Percentiles rank a stretch among this genome's conserved stretches.
phyloP scores from a whole-genome alignment of 495 filamentous ascomycete species.

The Jackrogersella minutella region DNA sequence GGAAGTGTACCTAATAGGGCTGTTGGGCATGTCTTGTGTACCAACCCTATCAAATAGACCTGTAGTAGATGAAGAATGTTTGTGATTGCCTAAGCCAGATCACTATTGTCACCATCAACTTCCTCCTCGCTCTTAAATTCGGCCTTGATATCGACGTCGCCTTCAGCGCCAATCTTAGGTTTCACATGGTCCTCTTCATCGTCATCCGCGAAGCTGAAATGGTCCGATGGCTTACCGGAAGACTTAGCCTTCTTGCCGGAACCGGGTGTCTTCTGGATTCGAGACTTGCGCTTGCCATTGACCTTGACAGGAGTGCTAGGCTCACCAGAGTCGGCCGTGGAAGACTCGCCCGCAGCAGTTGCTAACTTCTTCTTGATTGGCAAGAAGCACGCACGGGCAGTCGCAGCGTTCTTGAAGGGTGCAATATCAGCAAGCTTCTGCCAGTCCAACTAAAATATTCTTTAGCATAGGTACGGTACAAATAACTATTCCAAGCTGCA shows the following conservation, averaged over 20 bases:
- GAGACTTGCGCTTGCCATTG: constrained; percentile 12
- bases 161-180: not conserved
- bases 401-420: constrained; percentile 22
- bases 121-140: not conserved
- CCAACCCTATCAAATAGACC: too few relatives aligned
- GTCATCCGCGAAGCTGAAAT: not conserved
- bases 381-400: constrained; percentile 17
- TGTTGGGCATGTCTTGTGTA: too few relatives aligned
- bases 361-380: constrained; percentile 33
- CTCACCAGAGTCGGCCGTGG: not conserved
- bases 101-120: not conserved
- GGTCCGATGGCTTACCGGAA: not conserved
- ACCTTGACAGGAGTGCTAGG: constrained; percentile 1
- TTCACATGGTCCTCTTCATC: not conserved
- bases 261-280: not conserved
- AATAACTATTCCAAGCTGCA: not conserved
- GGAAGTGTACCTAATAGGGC: not conserved
- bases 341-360: not conserved
- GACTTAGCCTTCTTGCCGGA: constrained; percentile 18
- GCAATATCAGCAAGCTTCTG: constrained; percentile 30
- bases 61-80: not conserved
- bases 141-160: not conserved
- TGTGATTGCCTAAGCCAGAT: not conserved
- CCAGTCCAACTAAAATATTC: constrained; percentile 19
- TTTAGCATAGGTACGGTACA: not conserved